phyloP scores from a whole-genome alignment of 73 alveolate genomes.

The Paramecium pentaurelia region DNA sequence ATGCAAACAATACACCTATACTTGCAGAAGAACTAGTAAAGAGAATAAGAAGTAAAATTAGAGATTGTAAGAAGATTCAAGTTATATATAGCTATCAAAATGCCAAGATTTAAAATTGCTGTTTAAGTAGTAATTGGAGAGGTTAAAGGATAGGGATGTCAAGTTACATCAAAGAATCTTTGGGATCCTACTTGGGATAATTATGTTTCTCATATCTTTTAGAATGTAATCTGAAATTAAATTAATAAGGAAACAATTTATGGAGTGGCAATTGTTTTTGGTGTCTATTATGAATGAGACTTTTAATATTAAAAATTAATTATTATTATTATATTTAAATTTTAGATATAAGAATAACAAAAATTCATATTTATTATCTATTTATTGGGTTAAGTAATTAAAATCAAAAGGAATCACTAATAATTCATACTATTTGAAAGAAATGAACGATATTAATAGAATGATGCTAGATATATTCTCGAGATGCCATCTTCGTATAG shows the following conservation, averaged over 20 bases:
- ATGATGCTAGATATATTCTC: background rate
- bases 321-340: background rate
- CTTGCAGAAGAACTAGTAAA: conserved; percentile 13
- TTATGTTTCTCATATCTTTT: background rate
- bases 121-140: background rate
- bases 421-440: background rate
- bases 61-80: background rate
- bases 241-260: background rate
- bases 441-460: background rate
- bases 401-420: background rate
- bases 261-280: conserved; percentile 40
- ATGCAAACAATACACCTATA: background rate
- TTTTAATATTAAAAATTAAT: background rate
- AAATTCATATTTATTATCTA: background rate
- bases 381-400: background rate
- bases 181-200: conserved; percentile 56
- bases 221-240: background rate
- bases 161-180: conserved; percentile 21
- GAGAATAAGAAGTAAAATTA: background rate
- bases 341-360: background rate
- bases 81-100: background rate
- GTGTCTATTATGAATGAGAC: conserved; percentile 39
- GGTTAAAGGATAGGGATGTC: conserved; percentile 26
- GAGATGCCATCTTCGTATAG: conserved; percentile 55
- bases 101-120: conserved; percentile 40